Evolutionary conservation across 1,284 basidiomycete species (phyloP).

Genomic region (Cutaneotrichosporon cutaneum): DNA sequence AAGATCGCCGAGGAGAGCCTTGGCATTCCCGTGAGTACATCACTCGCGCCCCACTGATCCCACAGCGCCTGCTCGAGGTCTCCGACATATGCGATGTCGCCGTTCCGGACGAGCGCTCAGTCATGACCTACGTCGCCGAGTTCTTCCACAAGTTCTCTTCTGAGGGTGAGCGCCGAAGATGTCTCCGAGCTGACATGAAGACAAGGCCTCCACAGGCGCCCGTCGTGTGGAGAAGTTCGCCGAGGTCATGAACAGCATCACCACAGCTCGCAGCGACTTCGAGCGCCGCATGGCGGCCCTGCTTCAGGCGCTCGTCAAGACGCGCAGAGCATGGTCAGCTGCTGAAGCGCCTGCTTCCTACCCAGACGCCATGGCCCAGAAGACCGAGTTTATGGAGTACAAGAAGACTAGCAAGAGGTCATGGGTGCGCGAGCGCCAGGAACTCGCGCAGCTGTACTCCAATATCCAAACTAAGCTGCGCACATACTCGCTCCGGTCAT

Average conservation of each 20-base stretch:
- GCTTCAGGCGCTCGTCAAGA: constrained; percentile 63
- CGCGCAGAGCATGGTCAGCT: constrained; percentile 65
- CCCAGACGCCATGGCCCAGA: constrained; percentile 72
- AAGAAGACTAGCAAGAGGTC: constrained; percentile 80
- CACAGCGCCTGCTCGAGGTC: constrained; percentile 88
- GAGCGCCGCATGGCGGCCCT: constrained; percentile 72
- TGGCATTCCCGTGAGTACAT: constrained; percentile 72
- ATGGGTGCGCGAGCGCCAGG: constrained; percentile 88
- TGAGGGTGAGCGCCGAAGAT: constrained; percentile 65
- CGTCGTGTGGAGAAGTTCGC: constrained; percentile 93
- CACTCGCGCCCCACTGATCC: neutral
- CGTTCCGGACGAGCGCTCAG: constrained; percentile 86
- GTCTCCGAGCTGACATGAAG: constrained; percentile 54
- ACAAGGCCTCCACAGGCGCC: constrained; percentile 91
- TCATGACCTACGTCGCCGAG: constrained; percentile 70
- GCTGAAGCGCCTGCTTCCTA: constrained; percentile 71
- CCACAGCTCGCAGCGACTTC: constrained; percentile 70
- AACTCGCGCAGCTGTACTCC: constrained; percentile 80
- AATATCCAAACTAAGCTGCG: constrained; percentile 93
- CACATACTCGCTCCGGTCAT: constrained; percentile 82
- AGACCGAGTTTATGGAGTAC: constrained; percentile 72
- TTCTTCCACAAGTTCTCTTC: constrained; percentile 98
- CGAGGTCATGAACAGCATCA: constrained; percentile 75
- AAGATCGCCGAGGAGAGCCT: constrained; percentile 79
- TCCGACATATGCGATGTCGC: constrained; percentile 88